phyloP scores from a whole-genome alignment of 805 yeast species.

The Cyberlindnera samutprakarnensis region DNA sequence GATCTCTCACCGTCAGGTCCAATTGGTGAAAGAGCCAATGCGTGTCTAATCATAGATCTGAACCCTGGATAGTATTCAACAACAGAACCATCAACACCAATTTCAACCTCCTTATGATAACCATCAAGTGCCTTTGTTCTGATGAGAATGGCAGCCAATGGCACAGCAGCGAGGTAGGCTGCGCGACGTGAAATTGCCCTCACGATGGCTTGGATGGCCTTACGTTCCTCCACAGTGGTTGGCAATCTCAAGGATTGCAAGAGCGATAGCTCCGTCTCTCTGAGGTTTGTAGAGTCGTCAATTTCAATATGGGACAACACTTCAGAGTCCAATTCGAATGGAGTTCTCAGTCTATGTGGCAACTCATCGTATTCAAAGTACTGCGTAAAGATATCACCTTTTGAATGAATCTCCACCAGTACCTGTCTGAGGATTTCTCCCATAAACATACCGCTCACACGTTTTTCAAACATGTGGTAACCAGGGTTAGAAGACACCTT shows the following conservation, averaged over 20 bases:
- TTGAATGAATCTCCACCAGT: conserved; percentile 57
- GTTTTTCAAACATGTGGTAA: conserved; percentile 86
- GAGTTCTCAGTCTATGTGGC: conserved; percentile 59
- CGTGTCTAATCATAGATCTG: conserved; percentile 72
- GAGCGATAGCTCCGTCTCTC: conserved; percentile 61
- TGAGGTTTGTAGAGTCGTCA: conserved; percentile 70
- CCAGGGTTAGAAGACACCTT: conserved; percentile 72
- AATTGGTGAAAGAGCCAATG: conserved; percentile 59
- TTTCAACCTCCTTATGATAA: conserved; percentile 70
- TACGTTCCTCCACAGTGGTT: conserved; percentile 64
- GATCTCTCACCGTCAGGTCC: conserved; percentile 72
- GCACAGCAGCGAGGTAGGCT: conserved; percentile 84
- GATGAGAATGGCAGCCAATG: conserved; percentile 72
- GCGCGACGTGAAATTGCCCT: conserved; percentile 81
- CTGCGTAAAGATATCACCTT: conserved; percentile 52
- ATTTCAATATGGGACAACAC: conserved; percentile 81
- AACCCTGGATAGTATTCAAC: conserved; percentile 92
- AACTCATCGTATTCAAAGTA: conserved; percentile 32
- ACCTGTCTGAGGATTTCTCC: conserved; percentile 83
- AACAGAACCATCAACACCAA: conserved; percentile 95
- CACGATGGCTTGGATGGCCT: conserved; percentile 63
- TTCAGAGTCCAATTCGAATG: conserved; percentile 76
- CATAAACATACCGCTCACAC: conserved; percentile 86
- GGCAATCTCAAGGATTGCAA: conserved; percentile 62
- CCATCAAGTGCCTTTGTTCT: conserved; percentile 58